Evolutionary conservation across 2,329 filamentous ascomycete species (phyloP), one percentile per base, ranked within the genome.

Genomic region (Thermothelomyces thermophilus): DNA sequence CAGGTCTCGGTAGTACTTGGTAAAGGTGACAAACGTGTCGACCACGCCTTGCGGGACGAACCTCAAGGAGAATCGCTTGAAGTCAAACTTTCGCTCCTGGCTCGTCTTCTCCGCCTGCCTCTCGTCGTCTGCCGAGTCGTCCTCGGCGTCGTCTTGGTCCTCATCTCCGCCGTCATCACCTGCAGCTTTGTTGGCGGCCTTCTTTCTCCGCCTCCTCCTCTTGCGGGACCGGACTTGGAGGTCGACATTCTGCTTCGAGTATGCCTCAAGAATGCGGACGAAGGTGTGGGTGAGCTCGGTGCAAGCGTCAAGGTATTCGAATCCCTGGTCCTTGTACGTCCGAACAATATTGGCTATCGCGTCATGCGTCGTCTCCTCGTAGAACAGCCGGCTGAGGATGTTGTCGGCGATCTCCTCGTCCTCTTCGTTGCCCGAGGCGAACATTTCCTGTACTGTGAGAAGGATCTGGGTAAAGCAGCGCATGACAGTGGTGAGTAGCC

Each of bases 351-450:
- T 80, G 26, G 91, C 79, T 45, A 98, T 80, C 20, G 87, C 78
- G 54, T 98, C 91, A 62, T 98, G 90, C 0, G 90, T 96, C 0
- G 87, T 81, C 63, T 97, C 90, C 67, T 98, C 93, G 69, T 98
- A 98, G 66, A 98, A 98, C n/a, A 98, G 88, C 54, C 91, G 87
- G 61, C 86, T 94, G 46, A 95, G 81, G 11, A 95, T 96, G 60
- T 98, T 98, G 64, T 98, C 91, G 0, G 93, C 91, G 64, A 98
- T 97, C 60, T 97, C 93, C 63, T 95, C 86, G 58, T 98, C 88
- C n/a, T 96, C 90, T 55, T 96, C 90, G 26, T 87, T 78, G 1
- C 80, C 77, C 1, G 88, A 93, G 41, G 86, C 82, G 1, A 83
- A 75, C 90, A 98, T 97, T 54, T 94, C 88, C 61, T 95, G 90